Percentiles rank a stretch among this genome's conserved stretches.
These are phyloP conservation scores for Pseudophaeomoniella oleicola DNA, from an alignment of 2,329 filamentous ascomycete species.

Conservation along the genomic window DNA sequence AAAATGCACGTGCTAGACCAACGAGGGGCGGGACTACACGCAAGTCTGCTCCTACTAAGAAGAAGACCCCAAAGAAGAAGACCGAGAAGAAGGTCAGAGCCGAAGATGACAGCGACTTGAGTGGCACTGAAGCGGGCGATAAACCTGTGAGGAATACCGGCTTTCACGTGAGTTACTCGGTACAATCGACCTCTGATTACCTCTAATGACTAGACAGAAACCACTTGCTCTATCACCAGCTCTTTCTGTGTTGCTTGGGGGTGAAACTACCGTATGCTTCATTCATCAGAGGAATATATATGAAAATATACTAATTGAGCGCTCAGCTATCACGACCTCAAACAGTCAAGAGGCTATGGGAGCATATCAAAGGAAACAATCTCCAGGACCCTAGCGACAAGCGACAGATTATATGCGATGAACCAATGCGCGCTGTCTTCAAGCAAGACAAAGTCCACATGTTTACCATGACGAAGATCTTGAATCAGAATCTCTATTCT, in stretches of 20 bases:
- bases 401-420: conserved; percentile 85
- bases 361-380: conserved; percentile 75
- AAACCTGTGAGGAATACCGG: conserved; percentile 65
- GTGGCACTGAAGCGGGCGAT: conserved; percentile 45
- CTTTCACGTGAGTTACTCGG: conserved; percentile 56
- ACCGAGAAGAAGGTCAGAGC: conserved; percentile 56
- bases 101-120: conserved; percentile 61
- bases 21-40: conserved; percentile 59
- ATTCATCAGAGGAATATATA: no score
- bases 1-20: conserved; percentile 61
- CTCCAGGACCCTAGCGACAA: conserved; percentile 87
- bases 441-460: conserved; percentile 86
- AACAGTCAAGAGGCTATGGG: conserved; percentile 93
- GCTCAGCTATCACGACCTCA: conserved; percentile 82
- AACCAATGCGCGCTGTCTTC: conserved; percentile 81
- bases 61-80: conserved; percentile 41
- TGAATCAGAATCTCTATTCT: conserved; percentile 78
- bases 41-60: conserved; percentile 46
- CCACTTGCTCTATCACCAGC: conserved; percentile 29
- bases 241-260: conserved; percentile 27
- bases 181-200: conserved; percentile 1
- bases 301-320: no score
- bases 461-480: conserved; percentile 98
- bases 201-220: conserved; percentile 29
- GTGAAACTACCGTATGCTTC: conserved; percentile 27